A percentile compares a stretch with the other conserved stretches of the same genome.
phyloP scores from a whole-genome alignment of 805 yeast species.

The Scheffersomyces amazonensis region DNA sequence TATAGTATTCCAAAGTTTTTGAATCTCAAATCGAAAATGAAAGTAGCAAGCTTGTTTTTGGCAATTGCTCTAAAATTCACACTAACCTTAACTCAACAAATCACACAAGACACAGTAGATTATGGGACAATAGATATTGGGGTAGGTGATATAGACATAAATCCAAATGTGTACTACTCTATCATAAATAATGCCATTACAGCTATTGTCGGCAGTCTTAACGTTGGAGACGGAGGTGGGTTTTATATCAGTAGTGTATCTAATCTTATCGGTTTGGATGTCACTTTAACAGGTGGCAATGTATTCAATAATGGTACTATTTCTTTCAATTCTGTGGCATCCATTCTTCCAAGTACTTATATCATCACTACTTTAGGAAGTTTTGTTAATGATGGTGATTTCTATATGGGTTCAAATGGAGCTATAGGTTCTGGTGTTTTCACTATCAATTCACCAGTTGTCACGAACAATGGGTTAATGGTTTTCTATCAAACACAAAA shows the following conservation, averaged over 20 bases:
- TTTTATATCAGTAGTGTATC: conserved; percentile 18
- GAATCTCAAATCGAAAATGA: no score
- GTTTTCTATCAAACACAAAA: conserved; percentile 11
- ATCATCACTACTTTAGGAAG: conserved; percentile 11
- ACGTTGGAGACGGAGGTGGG: conserved; percentile 18
- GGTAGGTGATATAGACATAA: not conserved
- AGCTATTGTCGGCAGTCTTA: conserved; percentile 18
- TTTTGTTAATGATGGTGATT: conserved; percentile 21
- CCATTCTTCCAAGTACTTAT: conserved; percentile 15
- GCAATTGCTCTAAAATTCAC: no score
- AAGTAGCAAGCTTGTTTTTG: no score
- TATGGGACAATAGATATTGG: not conserved
- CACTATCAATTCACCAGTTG: conserved; percentile 11
- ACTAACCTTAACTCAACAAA: not conserved
- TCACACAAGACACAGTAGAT: not conserved
- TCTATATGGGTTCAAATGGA: conserved; percentile 21
- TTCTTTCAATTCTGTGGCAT: conserved; percentile 18
- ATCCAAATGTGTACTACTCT: conserved; percentile 13
- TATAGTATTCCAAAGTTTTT: no score
- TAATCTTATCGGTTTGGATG: conserved; percentile 12
- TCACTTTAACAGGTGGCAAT: conserved; percentile 10
- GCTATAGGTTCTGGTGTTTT: conserved; percentile 11
- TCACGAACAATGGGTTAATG: conserved; percentile 17
- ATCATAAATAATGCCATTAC: conserved; percentile 19
- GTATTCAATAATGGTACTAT: conserved; percentile 17